A percentile compares a stretch with the other conserved stretches of the same genome.
These are phyloP conservation scores for Heliamphora exappendiculata DNA, from an alignment of 148 eudicot species.

Conservation along the genomic window DNA sequence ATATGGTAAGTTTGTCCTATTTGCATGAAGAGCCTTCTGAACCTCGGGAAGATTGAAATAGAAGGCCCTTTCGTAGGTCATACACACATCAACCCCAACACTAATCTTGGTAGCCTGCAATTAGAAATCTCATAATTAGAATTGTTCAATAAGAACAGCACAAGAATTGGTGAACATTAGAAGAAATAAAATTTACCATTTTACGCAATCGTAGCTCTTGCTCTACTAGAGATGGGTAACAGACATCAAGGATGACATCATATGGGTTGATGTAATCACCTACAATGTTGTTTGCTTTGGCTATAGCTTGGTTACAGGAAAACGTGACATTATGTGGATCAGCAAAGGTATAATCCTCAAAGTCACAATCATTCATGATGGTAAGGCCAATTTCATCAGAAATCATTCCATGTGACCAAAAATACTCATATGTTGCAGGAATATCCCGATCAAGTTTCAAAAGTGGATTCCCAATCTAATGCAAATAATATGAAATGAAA, in stretches of 20 bases:
- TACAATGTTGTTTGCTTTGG: constrained; percentile 56
- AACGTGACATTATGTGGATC: constrained; percentile 62
- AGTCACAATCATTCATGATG: constrained; percentile 73
- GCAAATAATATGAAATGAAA: background rate
- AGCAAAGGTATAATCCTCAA: constrained; percentile 63
- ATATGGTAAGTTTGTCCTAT: constrained; percentile 76
- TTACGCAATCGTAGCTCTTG: constrained; percentile 73
- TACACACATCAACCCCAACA: constrained; percentile 87
- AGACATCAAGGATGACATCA: constrained; percentile 86
- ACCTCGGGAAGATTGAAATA: constrained; percentile 94
- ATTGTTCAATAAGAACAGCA: background rate
- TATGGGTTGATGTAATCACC: constrained; percentile 67
- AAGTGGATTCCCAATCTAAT: constrained; percentile 90
- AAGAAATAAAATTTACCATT: constrained; percentile 39
- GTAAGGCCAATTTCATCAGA: constrained; percentile 82
- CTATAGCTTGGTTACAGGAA: constrained; percentile 57
- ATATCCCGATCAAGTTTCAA: constrained; percentile 81
- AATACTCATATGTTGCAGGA: constrained; percentile 73
- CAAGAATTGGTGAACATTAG: background rate
- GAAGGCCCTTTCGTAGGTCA: constrained; percentile 64
- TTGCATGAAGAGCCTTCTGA: constrained; percentile 93
- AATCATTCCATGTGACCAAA: constrained; percentile 98
- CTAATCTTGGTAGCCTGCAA: constrained; percentile 87
- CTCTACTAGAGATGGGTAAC: constrained; percentile 82
- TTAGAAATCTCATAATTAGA: background rate